Evolutionary conservation across 148 eudicot genomes (phyloP).

Genomic region (Nepenthes mirabilis): DNA sequence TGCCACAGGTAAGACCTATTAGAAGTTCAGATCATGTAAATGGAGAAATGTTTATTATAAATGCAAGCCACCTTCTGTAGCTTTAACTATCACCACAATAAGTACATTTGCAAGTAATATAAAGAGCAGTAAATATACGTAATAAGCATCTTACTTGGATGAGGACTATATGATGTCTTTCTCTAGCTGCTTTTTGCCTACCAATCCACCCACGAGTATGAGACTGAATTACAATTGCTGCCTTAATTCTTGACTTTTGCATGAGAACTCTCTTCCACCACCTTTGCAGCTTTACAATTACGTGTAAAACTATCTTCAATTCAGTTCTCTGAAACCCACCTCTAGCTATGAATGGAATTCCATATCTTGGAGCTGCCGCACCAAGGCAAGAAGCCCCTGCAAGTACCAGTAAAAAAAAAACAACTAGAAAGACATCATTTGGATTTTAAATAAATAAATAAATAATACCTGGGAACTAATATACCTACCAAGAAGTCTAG

Average conservation of each 20-base stretch:
- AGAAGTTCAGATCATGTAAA: too few species aligned
- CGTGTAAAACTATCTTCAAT: constrained; percentile 18
- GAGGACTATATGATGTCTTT: constrained; percentile 18
- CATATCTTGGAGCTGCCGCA: constrained; percentile 7
- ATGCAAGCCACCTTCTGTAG: too few species aligned
- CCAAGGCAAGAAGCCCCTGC: constrained; percentile 45
- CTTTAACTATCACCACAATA: too few species aligned
- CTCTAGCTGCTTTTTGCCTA: constrained; percentile 22
- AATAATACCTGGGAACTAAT: neutral
- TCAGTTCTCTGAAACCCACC: constrained; percentile 20
- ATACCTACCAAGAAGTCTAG: constrained; percentile 9
- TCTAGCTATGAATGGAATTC: constrained; percentile 5
- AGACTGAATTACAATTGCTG: constrained; percentile 54
- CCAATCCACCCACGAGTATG: constrained; percentile 50
- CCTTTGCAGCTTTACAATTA: constrained; percentile 60
- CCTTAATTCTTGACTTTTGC: constrained; percentile 17
- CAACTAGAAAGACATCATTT: neutral
- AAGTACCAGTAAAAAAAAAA: constrained; percentile 1
- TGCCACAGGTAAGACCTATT: too few species aligned
- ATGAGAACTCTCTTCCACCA: constrained; percentile 56
- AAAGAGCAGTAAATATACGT: neutral
- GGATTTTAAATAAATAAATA: neutral
- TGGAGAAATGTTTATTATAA: too few species aligned
- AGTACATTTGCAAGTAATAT: too few species aligned
- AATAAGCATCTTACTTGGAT: constrained; percentile 40